These are phyloP conservation scores for Tephrocybe rancida DNA, from an alignment of 768 basidiomycete genomes.

Conservation along the genomic window DNA sequence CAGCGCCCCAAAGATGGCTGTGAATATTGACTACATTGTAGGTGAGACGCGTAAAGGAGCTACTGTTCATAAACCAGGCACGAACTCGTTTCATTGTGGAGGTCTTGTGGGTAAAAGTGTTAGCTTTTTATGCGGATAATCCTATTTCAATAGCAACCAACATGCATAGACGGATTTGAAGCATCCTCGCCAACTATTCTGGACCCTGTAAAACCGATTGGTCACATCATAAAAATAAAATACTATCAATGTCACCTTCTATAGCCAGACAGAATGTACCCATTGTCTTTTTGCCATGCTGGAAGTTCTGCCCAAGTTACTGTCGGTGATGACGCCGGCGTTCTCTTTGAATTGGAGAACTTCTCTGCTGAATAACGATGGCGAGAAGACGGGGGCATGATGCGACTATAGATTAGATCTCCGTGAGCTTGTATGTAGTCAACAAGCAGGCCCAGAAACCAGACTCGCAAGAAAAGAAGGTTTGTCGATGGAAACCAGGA, in stretches of 20 bases:
- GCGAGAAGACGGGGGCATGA: conserved; percentile 1
- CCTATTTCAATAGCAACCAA: conserved; percentile 36
- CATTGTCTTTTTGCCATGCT: conserved; percentile 75
- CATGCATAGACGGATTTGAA: conserved; percentile 66
- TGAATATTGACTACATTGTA: conserved; percentile 75
- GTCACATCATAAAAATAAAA: conserved; percentile 4
- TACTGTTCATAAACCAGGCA: conserved; percentile 6
- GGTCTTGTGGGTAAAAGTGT: conserved; percentile 42
- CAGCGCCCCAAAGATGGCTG: conserved; percentile 73
- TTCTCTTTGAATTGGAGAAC: background rate
- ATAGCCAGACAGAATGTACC: conserved; percentile 71
- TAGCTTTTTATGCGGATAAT: conserved; percentile 18
- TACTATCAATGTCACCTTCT: conserved; percentile 48
- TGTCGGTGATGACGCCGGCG: conserved; percentile 22
- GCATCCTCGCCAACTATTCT: conserved; percentile 65
- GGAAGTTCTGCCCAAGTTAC: conserved; percentile 60
- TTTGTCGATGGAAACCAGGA: no score
- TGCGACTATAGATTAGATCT: background rate
- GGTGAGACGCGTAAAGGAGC: conserved; percentile 13
- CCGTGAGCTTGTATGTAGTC: background rate
- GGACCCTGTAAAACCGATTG: conserved; percentile 42
- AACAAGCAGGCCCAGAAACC: background rate
- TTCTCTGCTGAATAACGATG: conserved; percentile 6
- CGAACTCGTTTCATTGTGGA: conserved; percentile 78
- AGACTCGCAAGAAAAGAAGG: background rate